Evolutionary conservation across 306 rosid genomes (phyloP).

Genomic region (Corylus americana): DNA sequence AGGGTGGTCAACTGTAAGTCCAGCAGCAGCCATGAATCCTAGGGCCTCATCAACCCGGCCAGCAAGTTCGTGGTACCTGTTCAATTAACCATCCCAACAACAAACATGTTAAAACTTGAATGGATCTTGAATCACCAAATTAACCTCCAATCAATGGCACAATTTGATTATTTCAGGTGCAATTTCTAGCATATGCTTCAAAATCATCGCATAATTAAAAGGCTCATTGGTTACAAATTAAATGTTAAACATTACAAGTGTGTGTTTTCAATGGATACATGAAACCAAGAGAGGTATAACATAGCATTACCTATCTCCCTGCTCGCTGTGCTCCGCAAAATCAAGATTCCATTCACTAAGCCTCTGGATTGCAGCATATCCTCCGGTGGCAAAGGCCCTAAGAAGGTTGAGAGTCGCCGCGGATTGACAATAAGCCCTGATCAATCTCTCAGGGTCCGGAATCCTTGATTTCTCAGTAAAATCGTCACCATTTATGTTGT

Average conservation of each 20-base stretch:
- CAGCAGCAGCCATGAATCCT: slow-evolving; percentile 79
- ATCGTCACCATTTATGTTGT: slow-evolving; percentile 65
- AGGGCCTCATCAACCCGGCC: slow-evolving; percentile 70
- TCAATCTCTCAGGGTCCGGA: slow-evolving; percentile 75
- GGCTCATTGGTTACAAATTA: background rate
- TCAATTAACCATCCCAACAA: slow-evolving; percentile 22
- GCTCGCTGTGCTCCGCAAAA: slow-evolving; percentile 71
- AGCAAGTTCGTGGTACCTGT: slow-evolving; percentile 69
- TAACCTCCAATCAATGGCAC: background rate
- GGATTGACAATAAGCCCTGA: slow-evolving; percentile 72
- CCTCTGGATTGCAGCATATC: slow-evolving; percentile 86
- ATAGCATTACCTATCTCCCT: slow-evolving; percentile 59
- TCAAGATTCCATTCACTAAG: slow-evolving; percentile 77
- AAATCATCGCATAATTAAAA: background rate
- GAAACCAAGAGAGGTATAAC: background rate
- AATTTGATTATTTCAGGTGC: background rate
- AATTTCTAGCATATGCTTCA: background rate
- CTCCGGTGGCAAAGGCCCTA: slow-evolving; percentile 74
- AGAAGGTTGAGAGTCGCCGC: slow-evolving; percentile 73
- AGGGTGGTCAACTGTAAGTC: slow-evolving; percentile 70
- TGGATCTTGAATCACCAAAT: background rate
- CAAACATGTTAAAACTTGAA: background rate
- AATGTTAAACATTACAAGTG: background rate
- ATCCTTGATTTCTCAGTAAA: slow-evolving; percentile 59
- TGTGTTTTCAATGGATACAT: background rate